These are phyloP conservation scores for Trifolium subterraneum DNA, from an alignment of 306 rosid genomes.

Conservation along the genomic window DNA sequence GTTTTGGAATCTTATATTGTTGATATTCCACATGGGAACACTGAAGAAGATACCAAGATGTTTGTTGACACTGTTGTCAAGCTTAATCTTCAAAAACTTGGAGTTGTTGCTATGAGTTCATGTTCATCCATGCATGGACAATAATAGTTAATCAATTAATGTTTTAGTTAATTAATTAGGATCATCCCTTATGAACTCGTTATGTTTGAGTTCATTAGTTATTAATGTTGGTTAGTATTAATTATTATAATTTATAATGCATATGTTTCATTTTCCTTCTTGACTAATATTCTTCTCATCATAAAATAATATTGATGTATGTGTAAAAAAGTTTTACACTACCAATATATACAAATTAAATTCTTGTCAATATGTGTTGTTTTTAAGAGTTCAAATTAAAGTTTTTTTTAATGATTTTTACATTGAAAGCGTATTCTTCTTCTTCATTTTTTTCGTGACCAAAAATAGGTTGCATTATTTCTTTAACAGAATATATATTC, in stretches of 20 bases:
- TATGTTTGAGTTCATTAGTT: conserved; percentile 13
- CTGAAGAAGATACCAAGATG: conserved; percentile 89
- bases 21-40: conserved; percentile 85
- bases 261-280: conserved; percentile 4
- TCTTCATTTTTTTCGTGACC: background rate
- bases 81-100: conserved; percentile 91
- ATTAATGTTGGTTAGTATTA: conserved; percentile 5
- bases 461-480: background rate
- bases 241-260: background rate
- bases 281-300: background rate
- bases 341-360: no score
- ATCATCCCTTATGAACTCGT: conserved; percentile 17
- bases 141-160: background rate
- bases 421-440: no score
- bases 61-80: conserved; percentile 83
- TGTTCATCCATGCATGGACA: conserved; percentile 47
- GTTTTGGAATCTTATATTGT: conserved; percentile 87
- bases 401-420: no score
- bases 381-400: no score
- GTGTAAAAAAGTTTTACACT: no score
- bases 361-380: no score
- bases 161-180: background rate
- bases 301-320: background rate
- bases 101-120: conserved; percentile 51
- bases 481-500: background rate